These are phyloP conservation scores for Sclerotiophoma versabilis DNA, from an alignment of 2,329 filamentous ascomycete species.

Conservation along the genomic window DNA sequence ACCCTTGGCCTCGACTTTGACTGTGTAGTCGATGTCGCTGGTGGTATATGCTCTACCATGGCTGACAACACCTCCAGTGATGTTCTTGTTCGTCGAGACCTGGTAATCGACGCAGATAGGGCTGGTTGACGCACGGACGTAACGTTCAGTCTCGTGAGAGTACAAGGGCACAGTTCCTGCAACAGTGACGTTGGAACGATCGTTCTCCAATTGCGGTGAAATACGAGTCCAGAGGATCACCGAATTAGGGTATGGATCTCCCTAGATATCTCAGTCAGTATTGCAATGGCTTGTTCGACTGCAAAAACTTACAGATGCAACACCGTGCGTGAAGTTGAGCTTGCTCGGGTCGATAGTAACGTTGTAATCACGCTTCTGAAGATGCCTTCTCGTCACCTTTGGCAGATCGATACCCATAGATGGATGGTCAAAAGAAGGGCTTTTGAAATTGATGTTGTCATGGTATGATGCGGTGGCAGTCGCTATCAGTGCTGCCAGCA, in stretches of 20 bases:
- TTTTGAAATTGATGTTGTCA: constrained; percentile 69
- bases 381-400: constrained; percentile 62
- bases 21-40: constrained; percentile 77
- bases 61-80: constrained; percentile 56
- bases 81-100: constrained; percentile 60
- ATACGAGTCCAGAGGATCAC: constrained; percentile 47
- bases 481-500: constrained; percentile 1
- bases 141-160: constrained; percentile 62
- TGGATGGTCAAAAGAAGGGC: constrained; percentile 68
- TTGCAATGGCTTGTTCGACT: not conserved
- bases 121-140: constrained; percentile 61
- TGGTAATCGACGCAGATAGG: constrained; percentile 74
- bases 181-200: constrained; percentile 57
- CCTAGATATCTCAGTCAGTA: not conserved
- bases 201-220: constrained; percentile 50
- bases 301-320: constrained; percentile 42
- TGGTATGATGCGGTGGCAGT: constrained; percentile 9
- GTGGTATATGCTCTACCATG: constrained; percentile 71
- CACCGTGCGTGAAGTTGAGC: constrained; percentile 54
- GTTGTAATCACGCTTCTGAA: constrained; percentile 17
- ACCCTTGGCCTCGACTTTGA: constrained; percentile 72
- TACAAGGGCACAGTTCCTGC: constrained; percentile 64
- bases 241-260: constrained; percentile 54
- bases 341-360: constrained; percentile 14
- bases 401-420: constrained; percentile 67